A percentile compares a stretch with the other conserved stretches of the same genome.
Evolutionary conservation across 306 rosid species (phyloP).

Genomic region (Gastrolobium villosum): DNA sequence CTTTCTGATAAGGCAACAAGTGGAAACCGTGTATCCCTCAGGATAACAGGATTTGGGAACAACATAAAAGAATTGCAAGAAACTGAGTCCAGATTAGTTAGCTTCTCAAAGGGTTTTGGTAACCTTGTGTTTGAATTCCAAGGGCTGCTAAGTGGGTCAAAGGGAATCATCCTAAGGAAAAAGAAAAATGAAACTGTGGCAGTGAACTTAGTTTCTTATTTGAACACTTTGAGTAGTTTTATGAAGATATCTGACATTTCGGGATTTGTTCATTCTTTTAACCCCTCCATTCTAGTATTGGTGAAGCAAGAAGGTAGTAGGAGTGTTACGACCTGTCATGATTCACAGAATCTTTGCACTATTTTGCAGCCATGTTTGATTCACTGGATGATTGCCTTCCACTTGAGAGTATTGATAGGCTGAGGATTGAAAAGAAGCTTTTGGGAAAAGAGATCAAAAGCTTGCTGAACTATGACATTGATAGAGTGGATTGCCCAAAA

Average conservation of each 20-base stretch:
- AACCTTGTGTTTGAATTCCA: constrained; percentile 69
- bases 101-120: constrained; percentile 65
- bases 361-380: constrained; percentile 77
- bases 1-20: constrained; percentile 68
- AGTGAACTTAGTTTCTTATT: constrained; percentile 65
- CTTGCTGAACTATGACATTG: constrained; percentile 58
- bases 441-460: constrained; percentile 70
- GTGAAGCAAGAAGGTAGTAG: constrained; percentile 72
- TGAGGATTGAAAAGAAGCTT: constrained; percentile 74
- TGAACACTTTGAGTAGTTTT: constrained; percentile 46
- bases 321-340: constrained; percentile 53
- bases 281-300: constrained; percentile 59
- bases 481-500: constrained; percentile 48
- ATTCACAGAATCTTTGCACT: constrained; percentile 73
- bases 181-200: constrained; percentile 67
- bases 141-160: constrained; percentile 57
- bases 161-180: constrained; percentile 49
- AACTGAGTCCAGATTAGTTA: constrained; percentile 63
- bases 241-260: constrained; percentile 56
- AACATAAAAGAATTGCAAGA: constrained; percentile 61
- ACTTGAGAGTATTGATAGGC: constrained; percentile 62
- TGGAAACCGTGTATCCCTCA: constrained; percentile 55
- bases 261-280: constrained; percentile 56
- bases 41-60: constrained; percentile 65
- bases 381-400: constrained; percentile 77